Percentiles rank a stretch among this genome's conserved stretches.
Conservation (phyloP, 257 asterid species). For the Solanum ossicruentum region DNA sequence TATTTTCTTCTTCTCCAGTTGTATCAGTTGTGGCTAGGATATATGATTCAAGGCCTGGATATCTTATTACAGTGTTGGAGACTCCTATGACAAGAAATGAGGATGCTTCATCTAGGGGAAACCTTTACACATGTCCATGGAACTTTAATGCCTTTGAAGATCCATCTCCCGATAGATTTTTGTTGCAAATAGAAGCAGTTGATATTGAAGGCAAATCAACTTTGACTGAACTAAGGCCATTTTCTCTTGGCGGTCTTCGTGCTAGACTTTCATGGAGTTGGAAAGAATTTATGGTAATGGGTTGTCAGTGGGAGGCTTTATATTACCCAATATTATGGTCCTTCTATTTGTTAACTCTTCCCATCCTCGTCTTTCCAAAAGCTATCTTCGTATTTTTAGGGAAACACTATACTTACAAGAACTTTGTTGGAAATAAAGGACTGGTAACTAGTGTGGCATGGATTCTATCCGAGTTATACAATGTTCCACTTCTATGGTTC, state of each 20-base stretch:
- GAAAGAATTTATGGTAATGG: constrained; percentile 86
- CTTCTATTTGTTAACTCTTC: constrained; percentile 30
- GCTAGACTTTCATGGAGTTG: constrained; percentile 55
- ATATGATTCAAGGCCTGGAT: constrained; percentile 58
- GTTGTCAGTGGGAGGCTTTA: constrained; percentile 82
- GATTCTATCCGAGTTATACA: constrained; percentile 41
- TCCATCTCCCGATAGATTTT: constrained; percentile 61
- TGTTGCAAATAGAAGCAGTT: constrained; percentile 63
- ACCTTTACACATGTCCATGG: constrained; percentile 70
- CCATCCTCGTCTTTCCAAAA: constrained; percentile 49
- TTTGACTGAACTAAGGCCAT: constrained; percentile 64
- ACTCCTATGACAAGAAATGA: constrained; percentile 42
- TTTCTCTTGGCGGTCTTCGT: constrained; percentile 52
- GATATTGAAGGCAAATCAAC: constrained; percentile 47
- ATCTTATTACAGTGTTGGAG: constrained; percentile 42
- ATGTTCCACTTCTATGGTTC: constrained; percentile 37
- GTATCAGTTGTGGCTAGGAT: constrained; percentile 65
- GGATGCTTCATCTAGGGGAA: constrained; percentile 33
- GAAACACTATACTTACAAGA: constrained; percentile 35
- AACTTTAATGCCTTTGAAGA: constrained; percentile 69
- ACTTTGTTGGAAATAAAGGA: constrained; percentile 34
- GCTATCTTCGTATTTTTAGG: constrained; percentile 23
- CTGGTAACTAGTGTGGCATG: constrained; percentile 30
- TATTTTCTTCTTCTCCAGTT: constrained; percentile 66
- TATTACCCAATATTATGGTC: constrained; percentile 59